Evolutionary conservation across 805 yeast genomes (phyloP).

Genomic region (Ascoidea asiatica): DNA sequence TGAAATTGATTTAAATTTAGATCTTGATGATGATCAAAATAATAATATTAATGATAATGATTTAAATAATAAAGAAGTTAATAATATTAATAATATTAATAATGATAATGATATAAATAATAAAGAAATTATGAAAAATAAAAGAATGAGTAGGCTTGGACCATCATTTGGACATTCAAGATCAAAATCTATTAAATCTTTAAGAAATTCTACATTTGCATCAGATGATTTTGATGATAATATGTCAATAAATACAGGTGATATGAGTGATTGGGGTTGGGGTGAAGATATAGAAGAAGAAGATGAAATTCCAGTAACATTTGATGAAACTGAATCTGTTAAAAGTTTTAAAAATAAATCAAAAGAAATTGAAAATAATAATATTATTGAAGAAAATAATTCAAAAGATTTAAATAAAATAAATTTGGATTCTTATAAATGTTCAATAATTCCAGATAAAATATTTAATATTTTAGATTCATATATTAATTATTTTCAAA

Average conservation of each 20-base stretch:
- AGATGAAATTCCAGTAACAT: not conserved
- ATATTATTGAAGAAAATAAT: too few relatives aligned
- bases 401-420: not conserved
- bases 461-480: slow-evolving; percentile 2
- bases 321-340: slow-evolving; percentile 4
- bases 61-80: not conserved
- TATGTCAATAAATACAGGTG: not conserved
- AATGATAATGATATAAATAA: not conserved
- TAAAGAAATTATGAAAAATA: too few relatives aligned
- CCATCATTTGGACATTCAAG: not conserved
- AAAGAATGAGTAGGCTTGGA: too few relatives aligned
- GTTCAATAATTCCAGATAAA: slow-evolving; percentile 5
- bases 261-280: slow-evolving; percentile 10
- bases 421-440: not conserved
- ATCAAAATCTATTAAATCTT: too few relatives aligned
- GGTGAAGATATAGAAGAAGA: slow-evolving; percentile 3
- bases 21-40: not conserved
- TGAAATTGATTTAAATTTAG: slow-evolving; percentile 1
- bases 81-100: not conserved
- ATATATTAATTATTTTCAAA: slow-evolving; percentile 2
- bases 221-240: slow-evolving; percentile 5
- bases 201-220: not conserved
- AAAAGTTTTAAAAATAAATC: not conserved
- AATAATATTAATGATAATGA: not conserved
- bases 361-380: not conserved